Evolutionary conservation across 306 rosid species (phyloP).

Genomic region (Fragaria nilgerrensis): DNA sequence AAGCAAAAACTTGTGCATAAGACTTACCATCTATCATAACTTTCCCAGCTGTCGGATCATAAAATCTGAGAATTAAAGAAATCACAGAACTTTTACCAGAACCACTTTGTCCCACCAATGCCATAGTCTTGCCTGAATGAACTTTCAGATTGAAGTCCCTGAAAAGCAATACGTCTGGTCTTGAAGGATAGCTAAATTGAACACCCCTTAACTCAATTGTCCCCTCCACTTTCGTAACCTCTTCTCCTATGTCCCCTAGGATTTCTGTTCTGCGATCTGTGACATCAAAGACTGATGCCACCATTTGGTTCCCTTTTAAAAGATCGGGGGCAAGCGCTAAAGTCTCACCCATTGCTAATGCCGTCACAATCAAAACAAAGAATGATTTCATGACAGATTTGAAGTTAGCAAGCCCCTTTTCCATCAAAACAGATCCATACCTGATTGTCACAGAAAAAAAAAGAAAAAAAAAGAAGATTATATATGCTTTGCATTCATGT

Average conservation of each 20-base stretch:
- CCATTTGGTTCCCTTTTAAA: slow-evolving; percentile 93
- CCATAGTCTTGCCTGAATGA: slow-evolving; percentile 70
- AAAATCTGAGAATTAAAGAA: slow-evolving; percentile 82
- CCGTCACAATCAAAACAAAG: slow-evolving; percentile 87
- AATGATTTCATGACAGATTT: slow-evolving; percentile 93
- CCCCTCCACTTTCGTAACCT: slow-evolving; percentile 67
- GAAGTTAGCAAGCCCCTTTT: slow-evolving; percentile 76
- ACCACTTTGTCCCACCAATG: slow-evolving; percentile 94
- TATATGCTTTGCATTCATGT: slow-evolving; percentile 1
- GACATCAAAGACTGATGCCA: slow-evolving; percentile 83
- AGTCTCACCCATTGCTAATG: slow-evolving; percentile 90
- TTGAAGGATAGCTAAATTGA: slow-evolving; percentile 82
- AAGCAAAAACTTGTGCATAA: not conserved
- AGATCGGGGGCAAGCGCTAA: slow-evolving; percentile 93
- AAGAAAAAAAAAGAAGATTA: not conserved
- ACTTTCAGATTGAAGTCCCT: slow-evolving; percentile 77
- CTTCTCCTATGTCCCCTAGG: slow-evolving; percentile 61
- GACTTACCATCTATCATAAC: slow-evolving; percentile 85
- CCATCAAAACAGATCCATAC: slow-evolving; percentile 97
- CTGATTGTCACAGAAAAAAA: slow-evolving; percentile 35
- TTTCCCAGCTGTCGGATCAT: slow-evolving; percentile 75
- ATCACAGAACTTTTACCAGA: slow-evolving; percentile 98
- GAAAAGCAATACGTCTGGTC: slow-evolving; percentile 81
- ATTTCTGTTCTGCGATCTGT: slow-evolving; percentile 70
- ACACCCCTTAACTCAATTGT: slow-evolving; percentile 73